phyloP scores from a whole-genome alignment of 257 asterid species.

The Solanum ossicruentum region DNA sequence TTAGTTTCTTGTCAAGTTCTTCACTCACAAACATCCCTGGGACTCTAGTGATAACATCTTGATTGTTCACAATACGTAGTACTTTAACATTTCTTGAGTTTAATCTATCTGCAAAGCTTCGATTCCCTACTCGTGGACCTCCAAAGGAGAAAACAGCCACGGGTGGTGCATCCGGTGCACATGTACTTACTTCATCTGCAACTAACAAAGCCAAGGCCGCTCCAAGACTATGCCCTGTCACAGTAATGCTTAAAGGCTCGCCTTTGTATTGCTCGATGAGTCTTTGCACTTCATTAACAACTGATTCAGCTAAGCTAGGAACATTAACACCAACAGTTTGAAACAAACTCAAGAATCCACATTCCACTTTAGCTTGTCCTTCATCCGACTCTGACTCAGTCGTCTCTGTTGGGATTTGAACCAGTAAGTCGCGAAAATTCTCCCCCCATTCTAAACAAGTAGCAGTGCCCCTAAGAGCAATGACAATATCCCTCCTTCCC shows the following conservation, averaged over 20 bases:
- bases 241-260: conserved; percentile 62
- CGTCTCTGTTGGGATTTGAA: conserved; percentile 18
- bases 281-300: conserved; percentile 45
- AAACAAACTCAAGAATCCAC: conserved; percentile 58
- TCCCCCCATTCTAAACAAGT: conserved; percentile 96
- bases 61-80: conserved; percentile 54
- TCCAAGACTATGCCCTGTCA: conserved; percentile 86
- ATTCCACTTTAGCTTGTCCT: conserved; percentile 43
- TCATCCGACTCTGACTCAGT: neutral
- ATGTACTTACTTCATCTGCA: conserved; percentile 49
- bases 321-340: conserved; percentile 56
- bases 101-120: conserved; percentile 38
- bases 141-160: conserved; percentile 80
- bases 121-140: conserved; percentile 83
- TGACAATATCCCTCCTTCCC: conserved; percentile 86
- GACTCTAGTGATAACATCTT: conserved; percentile 62
- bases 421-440: conserved; percentile 49
- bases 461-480: conserved; percentile 83
- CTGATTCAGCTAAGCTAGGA: conserved; percentile 66
- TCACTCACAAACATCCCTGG: conserved; percentile 90
- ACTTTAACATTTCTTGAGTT: conserved; percentile 44
- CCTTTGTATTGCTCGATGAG: conserved; percentile 64
- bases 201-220: conserved; percentile 81
- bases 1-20: conserved; percentile 37
- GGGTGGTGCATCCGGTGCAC: conserved; percentile 37